Evolutionary conservation across 163 green algal species (phyloP).

Genomic region (Chloromonas sp.): DNA sequence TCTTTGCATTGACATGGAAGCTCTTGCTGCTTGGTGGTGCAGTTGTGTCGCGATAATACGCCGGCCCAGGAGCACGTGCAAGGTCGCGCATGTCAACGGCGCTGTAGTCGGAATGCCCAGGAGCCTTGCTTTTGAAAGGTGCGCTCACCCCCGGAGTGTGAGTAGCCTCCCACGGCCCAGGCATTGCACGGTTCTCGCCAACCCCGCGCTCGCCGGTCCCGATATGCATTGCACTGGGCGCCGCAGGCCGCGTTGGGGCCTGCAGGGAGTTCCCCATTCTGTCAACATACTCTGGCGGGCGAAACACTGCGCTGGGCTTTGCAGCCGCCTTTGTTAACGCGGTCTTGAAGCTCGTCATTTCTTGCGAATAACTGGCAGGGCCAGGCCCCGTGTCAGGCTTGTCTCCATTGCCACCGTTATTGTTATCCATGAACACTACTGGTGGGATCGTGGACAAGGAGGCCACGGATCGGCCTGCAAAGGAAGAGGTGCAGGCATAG

Average conservation of each 20-base stretch:
- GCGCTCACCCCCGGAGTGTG: background rate
- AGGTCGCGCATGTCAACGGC: background rate
- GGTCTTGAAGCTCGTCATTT: background rate
- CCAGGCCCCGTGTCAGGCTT: slow-evolving; percentile 5
- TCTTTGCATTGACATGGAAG: no score
- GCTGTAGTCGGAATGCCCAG: background rate
- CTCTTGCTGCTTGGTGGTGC: no score
- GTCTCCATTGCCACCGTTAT: background rate
- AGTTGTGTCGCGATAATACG: background rate
- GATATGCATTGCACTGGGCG: no score
- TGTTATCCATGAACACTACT: background rate
- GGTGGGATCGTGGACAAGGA: background rate
- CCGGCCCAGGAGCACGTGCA: background rate
- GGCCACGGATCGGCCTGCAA: slow-evolving; percentile 3
- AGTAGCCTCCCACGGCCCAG: background rate
- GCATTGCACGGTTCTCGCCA: background rate
- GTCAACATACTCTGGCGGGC: background rate
- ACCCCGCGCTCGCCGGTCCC: no score
- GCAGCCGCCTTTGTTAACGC: background rate
- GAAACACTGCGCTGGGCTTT: background rate
- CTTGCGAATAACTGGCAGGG: background rate
- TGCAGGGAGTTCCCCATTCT: background rate
- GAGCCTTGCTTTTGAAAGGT: background rate
- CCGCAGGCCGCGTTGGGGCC: no score
- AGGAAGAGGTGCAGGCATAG: background rate